Evolutionary conservation across 2,329 filamentous ascomycete species (phyloP).

Genomic region (Cyphellophora europaea): DNA sequence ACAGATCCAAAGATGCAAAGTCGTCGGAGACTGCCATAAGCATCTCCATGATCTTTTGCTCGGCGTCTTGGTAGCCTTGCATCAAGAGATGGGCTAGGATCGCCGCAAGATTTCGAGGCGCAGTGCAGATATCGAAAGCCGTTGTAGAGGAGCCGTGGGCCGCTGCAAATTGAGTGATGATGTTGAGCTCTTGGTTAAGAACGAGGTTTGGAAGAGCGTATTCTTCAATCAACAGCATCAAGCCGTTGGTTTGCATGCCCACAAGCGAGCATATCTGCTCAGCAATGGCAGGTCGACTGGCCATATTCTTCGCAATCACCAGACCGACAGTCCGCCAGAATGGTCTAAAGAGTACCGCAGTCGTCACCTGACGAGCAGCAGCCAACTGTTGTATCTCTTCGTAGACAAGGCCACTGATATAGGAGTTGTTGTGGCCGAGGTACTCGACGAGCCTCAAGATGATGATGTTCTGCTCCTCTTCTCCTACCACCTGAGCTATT

Average conservation of each 20-base stretch:
- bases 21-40: constrained; percentile 60
- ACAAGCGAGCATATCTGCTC: constrained; percentile 73
- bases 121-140: constrained; percentile 52
- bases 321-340: constrained; percentile 85
- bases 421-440: constrained; percentile 69
- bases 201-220: constrained; percentile 83
- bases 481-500: constrained; percentile 64
- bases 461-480: constrained; percentile 79
- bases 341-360: constrained; percentile 65
- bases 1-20: constrained; percentile 58
- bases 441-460: constrained; percentile 78
- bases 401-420: constrained; percentile 73
- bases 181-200: constrained; percentile 63
- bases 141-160: constrained; percentile 46
- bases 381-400: constrained; percentile 66
- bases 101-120: constrained; percentile 43
- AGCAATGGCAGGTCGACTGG: constrained; percentile 70
- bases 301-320: constrained; percentile 71
- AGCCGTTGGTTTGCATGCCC: constrained; percentile 57
- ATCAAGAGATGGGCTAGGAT: constrained; percentile 50
- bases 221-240: constrained; percentile 66
- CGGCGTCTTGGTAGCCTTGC: constrained; percentile 55
- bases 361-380: constrained; percentile 50
- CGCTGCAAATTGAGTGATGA: constrained; percentile 72
- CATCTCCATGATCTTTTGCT: constrained; percentile 58